Percentiles rank a stretch among this genome's conserved stretches.
phyloP scores from a whole-genome alignment of 2,329 filamentous ascomycete species.

The Ceratocystis huliohia region DNA sequence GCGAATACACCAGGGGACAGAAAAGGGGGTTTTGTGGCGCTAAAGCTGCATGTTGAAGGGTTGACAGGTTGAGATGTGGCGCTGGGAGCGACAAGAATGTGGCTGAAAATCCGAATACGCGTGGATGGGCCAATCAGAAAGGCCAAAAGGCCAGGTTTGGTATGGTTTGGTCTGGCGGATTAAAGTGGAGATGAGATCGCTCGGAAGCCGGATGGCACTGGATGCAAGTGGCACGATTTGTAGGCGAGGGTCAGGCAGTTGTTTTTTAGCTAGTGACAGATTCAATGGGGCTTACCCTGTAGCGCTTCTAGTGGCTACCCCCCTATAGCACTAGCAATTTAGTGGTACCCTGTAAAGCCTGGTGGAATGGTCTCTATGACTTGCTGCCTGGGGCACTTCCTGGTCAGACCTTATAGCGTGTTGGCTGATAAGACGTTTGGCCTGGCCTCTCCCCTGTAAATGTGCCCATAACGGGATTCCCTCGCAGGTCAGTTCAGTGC shows the following conservation, averaged over 20 bases:
- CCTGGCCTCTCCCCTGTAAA: too few species aligned
- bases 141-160: not conserved
- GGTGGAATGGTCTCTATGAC: too few species aligned
- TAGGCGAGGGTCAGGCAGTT: not conserved
- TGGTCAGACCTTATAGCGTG: too few species aligned
- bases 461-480: too few species aligned
- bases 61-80: not conserved
- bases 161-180: too few species aligned
- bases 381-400: too few species aligned
- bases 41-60: not conserved
- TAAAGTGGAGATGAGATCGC: not conserved
- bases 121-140: not conserved
- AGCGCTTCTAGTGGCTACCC: too few species aligned
- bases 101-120: not conserved
- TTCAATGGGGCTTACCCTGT: not conserved
- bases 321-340: too few species aligned
- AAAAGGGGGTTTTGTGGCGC: not conserved
- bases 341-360: too few species aligned
- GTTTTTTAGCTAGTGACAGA: not conserved
- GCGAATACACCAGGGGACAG: constrained; percentile 11
- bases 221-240: constrained; percentile 5
- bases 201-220: constrained; percentile 1
- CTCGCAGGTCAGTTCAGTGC: too few species aligned
- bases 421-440: too few species aligned
- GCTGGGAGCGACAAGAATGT: not conserved